Percentiles rank a stretch among this genome's conserved stretches.
phyloP scores from a whole-genome alignment of 202 grass and related monocot species.

The Alloteropsis angusta region DNA sequence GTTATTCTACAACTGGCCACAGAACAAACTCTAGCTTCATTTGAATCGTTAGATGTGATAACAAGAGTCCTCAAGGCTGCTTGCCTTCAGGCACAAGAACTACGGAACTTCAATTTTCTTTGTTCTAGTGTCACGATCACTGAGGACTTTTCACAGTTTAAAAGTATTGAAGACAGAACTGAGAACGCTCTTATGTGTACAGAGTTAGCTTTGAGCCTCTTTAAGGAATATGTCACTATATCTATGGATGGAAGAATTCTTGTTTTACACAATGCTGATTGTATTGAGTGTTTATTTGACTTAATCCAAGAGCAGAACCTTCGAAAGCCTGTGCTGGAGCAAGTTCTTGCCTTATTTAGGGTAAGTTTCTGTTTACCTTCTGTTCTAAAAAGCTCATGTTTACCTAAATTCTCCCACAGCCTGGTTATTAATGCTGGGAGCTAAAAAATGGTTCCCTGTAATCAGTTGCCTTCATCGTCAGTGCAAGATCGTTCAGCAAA shows the following conservation, averaged over 20 bases:
- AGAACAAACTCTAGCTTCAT: slow-evolving; percentile 71
- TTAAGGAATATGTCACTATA: slow-evolving; percentile 71
- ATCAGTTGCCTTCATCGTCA: slow-evolving; percentile 59
- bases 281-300: slow-evolving; percentile 77
- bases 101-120: slow-evolving; percentile 54
- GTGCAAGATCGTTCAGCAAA: slow-evolving; percentile 73
- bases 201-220: slow-evolving; percentile 78
- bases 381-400: neutral
- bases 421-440: slow-evolving; percentile 7
- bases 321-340: slow-evolving; percentile 57
- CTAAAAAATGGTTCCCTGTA: slow-evolving; percentile 29
- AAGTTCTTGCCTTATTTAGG: slow-evolving; percentile 83
- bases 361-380: slow-evolving; percentile 22
- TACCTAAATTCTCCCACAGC: neutral
- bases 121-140: slow-evolving; percentile 26
- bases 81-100: slow-evolving; percentile 59
- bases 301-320: slow-evolving; percentile 78
- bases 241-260: slow-evolving; percentile 52
- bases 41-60: slow-evolving; percentile 65
- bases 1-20: slow-evolving; percentile 70
- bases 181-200: slow-evolving; percentile 45
- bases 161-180: slow-evolving; percentile 27
- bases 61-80: slow-evolving; percentile 67
- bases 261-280: slow-evolving; percentile 71
- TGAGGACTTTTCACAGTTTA: slow-evolving; percentile 28